These are phyloP conservation scores for Nannochloropsis salina DNA, from an alignment of 108 stramenopile species.

Conservation along the genomic window DNA sequence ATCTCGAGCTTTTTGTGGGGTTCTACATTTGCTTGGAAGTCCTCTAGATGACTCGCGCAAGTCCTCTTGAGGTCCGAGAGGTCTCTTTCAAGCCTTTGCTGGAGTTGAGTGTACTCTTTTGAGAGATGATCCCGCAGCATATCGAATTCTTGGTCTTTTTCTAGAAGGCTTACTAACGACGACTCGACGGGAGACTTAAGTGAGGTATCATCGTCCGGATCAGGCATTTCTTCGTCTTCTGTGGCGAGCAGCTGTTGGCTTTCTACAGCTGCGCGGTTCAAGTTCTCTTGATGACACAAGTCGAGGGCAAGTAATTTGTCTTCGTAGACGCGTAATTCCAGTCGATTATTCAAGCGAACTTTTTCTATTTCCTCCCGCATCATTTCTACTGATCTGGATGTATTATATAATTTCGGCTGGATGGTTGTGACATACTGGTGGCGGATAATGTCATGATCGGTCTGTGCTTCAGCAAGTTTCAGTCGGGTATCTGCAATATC, in stretches of 20 bases:
- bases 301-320: neutral
- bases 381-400: neutral
- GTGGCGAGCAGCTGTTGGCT: neutral
- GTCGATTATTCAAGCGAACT: neutral
- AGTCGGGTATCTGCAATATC: neutral
- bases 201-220: too few relatives aligned
- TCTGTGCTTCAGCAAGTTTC: neutral
- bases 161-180: too few relatives aligned
- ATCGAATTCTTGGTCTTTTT: neutral
- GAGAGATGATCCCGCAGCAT: neutral
- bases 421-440: neutral
- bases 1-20: neutral
- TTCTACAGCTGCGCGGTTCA: neutral
- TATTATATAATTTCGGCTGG: neutral
- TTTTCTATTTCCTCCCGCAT: neutral
- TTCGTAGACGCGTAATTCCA: constrained; percentile 9
- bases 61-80: neutral
- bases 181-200: too few relatives aligned
- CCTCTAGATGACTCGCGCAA: neutral
- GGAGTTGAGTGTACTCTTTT: neutral
- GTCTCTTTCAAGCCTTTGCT: neutral
- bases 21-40: neutral
- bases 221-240: neutral
- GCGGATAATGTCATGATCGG: neutral
- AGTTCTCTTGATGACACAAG: neutral